Conservation (phyloP, 2,329 filamentous ascomycete genomes). For the Trichoderma sp. region DNA sequence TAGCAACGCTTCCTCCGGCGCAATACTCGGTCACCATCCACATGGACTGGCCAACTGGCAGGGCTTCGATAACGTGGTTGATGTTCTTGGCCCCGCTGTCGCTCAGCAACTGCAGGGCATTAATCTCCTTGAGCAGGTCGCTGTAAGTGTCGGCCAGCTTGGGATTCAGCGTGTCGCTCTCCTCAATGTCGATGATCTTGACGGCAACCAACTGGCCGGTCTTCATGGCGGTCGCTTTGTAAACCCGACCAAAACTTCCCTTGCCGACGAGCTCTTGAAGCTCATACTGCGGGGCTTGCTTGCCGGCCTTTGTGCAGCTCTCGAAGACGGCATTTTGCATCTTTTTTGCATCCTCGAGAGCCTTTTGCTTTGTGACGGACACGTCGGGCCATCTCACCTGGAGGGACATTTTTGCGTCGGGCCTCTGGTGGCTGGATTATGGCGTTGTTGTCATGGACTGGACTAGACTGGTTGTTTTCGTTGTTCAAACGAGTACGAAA, state of each 20-base stretch:
- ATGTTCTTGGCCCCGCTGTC: constrained; percentile 75
- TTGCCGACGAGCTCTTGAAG: constrained; percentile 73
- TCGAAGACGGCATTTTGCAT: constrained; percentile 66
- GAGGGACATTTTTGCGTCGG: constrained; percentile 38
- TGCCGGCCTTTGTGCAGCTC: constrained; percentile 57
- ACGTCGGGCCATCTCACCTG: constrained; percentile 43
- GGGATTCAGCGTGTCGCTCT: constrained; percentile 66
- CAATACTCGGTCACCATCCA: constrained; percentile 90
- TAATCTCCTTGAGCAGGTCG: constrained; percentile 68
- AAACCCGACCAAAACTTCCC: constrained; percentile 71
- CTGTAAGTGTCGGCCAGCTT: constrained; percentile 65
- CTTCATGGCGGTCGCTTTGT: constrained; percentile 56
- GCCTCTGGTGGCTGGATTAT: background rate
- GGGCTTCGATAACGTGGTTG: constrained; percentile 76
- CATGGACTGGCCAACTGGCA: constrained; percentile 74
- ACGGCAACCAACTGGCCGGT: constrained; percentile 63
- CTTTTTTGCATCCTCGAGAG: constrained; percentile 66
- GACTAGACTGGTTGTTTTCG: background rate
- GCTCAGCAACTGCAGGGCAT: constrained; percentile 68
- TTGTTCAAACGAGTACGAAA: too few relatives aligned
- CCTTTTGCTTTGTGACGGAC: constrained; percentile 55
- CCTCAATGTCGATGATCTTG: constrained; percentile 83
- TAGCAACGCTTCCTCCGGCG: constrained; percentile 78
- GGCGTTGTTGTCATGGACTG: background rate
- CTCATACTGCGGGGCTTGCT: constrained; percentile 63